Evolutionary conservation across 257 asterid species (phyloP), one percentile per base, ranked within the genome.

Genomic region (Solanum arcanum): DNA sequence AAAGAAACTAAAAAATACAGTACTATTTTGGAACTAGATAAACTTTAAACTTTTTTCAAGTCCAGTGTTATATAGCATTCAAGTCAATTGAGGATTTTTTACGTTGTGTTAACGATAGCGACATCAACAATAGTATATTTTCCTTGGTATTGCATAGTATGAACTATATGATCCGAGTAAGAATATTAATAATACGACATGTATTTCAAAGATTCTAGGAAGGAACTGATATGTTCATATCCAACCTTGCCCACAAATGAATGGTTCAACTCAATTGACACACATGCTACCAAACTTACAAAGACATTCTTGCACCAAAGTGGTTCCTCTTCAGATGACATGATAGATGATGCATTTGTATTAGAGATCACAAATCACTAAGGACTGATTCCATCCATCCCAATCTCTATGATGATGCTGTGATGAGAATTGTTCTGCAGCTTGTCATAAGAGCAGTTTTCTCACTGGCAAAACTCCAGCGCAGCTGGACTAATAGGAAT

Each of bases 401-500:
- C 29, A 20, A 15, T 59, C 44, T 80, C 68, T 47, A 27, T 31
- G 85, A 47, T 29, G 42, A 0, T 29, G 85, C 69, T 81, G 85
- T 12, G 27, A 31, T 9, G 25, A 64, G 41, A 5, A 80, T 6
- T 3, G 23, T 16, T 66, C 25, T 9, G 84, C 52, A 6, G 7
- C 18, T 27, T 47, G 39, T 3, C 3, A 1, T 14, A 64, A 60
- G 33, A 27, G 66, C 81, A 80, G 64, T 46, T 27, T 88, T 0
- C 47, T 90, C 88, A 89, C n/a, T 75, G 86, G 84, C 77, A 86
- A 23, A 90, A 86, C 86, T 88, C 92, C 16, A 29, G 86, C 60
- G 95, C 97, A 15, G 92, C 91, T 69, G 90, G 90, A 91, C 92
- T 95, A 73, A 94, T 92, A 70, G 96, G 94, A 83, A 97, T 92